Evolutionary conservation across 768 basidiomycete genomes (phyloP), one percentile per base, ranked within the genome.

Genomic region (Epithele typhae): DNA sequence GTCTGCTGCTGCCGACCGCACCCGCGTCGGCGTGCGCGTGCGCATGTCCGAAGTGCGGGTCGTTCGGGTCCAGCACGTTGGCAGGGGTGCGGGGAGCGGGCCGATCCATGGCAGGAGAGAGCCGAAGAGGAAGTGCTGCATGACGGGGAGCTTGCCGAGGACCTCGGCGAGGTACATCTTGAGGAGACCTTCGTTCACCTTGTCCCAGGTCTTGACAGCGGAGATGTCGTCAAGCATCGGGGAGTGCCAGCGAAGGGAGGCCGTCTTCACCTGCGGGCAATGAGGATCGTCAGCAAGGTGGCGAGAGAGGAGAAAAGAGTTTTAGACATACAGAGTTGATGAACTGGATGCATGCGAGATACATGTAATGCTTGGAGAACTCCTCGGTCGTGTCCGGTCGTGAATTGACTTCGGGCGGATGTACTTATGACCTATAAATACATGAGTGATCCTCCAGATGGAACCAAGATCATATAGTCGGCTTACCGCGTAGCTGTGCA

Each of bases 141-240:
- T 79, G 46, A 99, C 92, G 1, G 96, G 95, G 2, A 98, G 82
- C 59, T 97, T 97, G 48, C 85, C 87, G 10, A 98, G 75, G 0
- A 99, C 95, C 65, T 99, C 94, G 30, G 92, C 94, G 36, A 75
- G 74, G 69, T 94, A 98, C 95, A 99, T 98, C 66, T 97, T 99
- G 66, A 89, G 75, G 92, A 99, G 96, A 3, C 95, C 95, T 5
- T 74, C 67, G 64, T 98, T 97, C 54, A 97, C 92, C 64, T 96
- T 98, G 59, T 91, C 88, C 95, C 95, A 98, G 9, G 88, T 84
- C 65, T 88, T 92, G 3, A 91, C 92, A 0, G 86, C 92, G 1
- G 92, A 94, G 45, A 98, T 98, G 60, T 98, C 95, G 64, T 97
- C 92, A 6, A 99, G 78, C 95, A 99, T 98, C 1, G 95, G 95